Percentiles rank a stretch among this genome's conserved stretches.
Evolutionary conservation across 2,329 filamentous ascomycete species (phyloP).

Genomic region (Sporothrix phasma): DNA sequence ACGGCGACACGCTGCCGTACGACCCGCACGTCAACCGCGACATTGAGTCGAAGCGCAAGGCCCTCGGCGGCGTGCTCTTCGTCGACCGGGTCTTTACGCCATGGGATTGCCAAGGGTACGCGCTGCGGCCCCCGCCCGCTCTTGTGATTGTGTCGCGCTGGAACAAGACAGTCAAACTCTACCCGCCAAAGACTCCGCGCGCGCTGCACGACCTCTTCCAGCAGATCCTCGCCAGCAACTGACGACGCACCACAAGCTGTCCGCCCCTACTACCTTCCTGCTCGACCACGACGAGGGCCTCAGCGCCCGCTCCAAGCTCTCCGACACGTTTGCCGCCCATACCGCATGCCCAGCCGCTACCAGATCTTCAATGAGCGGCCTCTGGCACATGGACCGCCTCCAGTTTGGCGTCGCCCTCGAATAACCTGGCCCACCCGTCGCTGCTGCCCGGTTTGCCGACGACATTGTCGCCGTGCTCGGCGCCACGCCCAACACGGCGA

Average conservation of each 20-base stretch:
- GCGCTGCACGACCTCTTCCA: slow-evolving; percentile 60
- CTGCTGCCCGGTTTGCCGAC: slow-evolving; percentile 70
- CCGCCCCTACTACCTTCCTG: slow-evolving; percentile 71
- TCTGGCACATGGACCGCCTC: slow-evolving; percentile 69
- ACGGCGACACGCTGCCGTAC: slow-evolving; percentile 51
- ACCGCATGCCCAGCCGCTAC: slow-evolving; percentile 65
- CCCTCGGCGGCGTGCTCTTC: slow-evolving; percentile 61
- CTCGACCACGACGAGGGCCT: slow-evolving; percentile 57
- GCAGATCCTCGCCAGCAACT: slow-evolving; percentile 55
- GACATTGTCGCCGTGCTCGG: slow-evolving; percentile 63
- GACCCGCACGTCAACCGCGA: slow-evolving; percentile 49
- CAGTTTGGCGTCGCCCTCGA: slow-evolving; percentile 65
- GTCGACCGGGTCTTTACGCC: slow-evolving; percentile 67
- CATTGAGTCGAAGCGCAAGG: slow-evolving; percentile 57
- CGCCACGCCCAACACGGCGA: slow-evolving; percentile 49
- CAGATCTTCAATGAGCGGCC: slow-evolving; percentile 69
- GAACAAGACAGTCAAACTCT: slow-evolving; percentile 38
- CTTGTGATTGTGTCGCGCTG: background rate
- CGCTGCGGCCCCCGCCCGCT: too few species aligned
- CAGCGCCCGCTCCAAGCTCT: slow-evolving; percentile 36
- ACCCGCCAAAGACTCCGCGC: slow-evolving; percentile 62
- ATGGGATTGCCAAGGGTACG: slow-evolving; percentile 58
- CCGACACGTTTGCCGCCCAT: slow-evolving; percentile 47
- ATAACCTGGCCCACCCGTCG: slow-evolving; percentile 67
- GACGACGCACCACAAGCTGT: slow-evolving; percentile 67